Evolutionary conservation across 169 alveolate genomes (phyloP).

Genomic region (Plasmodium cynomolgi): DNA sequence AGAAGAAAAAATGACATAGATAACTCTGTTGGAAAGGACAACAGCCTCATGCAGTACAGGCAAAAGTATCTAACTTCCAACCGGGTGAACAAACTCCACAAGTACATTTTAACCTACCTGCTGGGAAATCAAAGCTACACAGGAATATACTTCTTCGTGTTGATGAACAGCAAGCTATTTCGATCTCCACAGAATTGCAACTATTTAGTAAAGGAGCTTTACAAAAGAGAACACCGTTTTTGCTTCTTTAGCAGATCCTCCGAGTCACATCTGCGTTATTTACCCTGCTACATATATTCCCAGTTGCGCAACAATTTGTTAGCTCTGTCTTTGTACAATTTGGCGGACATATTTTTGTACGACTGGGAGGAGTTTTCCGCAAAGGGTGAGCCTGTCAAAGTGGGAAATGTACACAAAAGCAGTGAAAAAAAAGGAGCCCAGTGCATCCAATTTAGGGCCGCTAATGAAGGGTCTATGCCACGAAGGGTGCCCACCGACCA

Average conservation of each 20-base stretch:
- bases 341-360: slow-evolving; percentile 1
- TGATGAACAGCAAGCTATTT: slow-evolving; percentile 22
- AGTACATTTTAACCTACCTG: slow-evolving; percentile 20
- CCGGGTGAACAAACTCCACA: slow-evolving; percentile 30
- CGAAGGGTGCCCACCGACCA: not conserved
- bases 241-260: not conserved
- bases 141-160: slow-evolving; percentile 38
- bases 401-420: not conserved
- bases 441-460: not conserved
- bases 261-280: not conserved
- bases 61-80: slow-evolving; percentile 20
- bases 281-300: slow-evolving; percentile 29
- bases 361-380: not conserved
- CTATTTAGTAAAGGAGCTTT: slow-evolving; percentile 22
- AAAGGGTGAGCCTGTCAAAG: not conserved
- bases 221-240: not conserved
- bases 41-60: slow-evolving; percentile 6
- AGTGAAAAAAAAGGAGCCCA: not conserved
- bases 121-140: slow-evolving; percentile 33
- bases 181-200: slow-evolving; percentile 13
- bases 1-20: not conserved
- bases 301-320: slow-evolving; percentile 28
- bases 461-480: not conserved
- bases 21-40: not conserved
- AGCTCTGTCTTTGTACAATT: slow-evolving; percentile 32